phyloP scores from a whole-genome alignment of 805 yeast species.

The Nakazawaea wickerhamii region DNA sequence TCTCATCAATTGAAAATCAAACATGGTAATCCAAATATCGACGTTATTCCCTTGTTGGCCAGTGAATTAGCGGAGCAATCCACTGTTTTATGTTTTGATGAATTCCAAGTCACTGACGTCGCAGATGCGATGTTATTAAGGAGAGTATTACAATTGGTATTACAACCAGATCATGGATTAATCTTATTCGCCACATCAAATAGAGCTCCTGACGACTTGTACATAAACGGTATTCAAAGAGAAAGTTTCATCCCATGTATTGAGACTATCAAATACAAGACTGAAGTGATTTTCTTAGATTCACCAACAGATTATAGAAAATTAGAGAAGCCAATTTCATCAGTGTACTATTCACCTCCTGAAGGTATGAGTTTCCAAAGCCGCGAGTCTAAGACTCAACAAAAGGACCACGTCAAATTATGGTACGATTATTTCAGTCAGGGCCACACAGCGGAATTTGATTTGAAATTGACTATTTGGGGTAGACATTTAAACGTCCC shows the following conservation, averaged over 20 bases:
- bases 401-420: constrained; percentile 55
- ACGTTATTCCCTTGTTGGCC: constrained; percentile 79
- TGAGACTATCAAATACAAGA: constrained; percentile 62
- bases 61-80: constrained; percentile 73
- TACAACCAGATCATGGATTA: constrained; percentile 74
- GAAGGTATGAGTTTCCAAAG: constrained; percentile 54
- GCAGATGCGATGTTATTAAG: constrained; percentile 97
- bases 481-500: constrained; percentile 82
- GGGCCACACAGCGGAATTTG: constrained; percentile 37
- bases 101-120: constrained; percentile 96
- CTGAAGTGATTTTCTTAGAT: constrained; percentile 73
- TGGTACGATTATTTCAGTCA: constrained; percentile 84
- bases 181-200: constrained; percentile 91
- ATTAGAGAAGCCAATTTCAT: constrained; percentile 74
- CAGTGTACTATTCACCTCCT: constrained; percentile 72
- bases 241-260: constrained; percentile 91
- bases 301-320: constrained; percentile 94
- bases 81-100: constrained; percentile 88
- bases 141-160: constrained; percentile 58
- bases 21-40: constrained; percentile 62
- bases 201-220: constrained; percentile 90
- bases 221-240: constrained; percentile 91
- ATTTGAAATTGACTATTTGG: constrained; percentile 61
- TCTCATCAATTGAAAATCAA: constrained; percentile 66
- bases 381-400: constrained; percentile 42